A percentile compares a stretch with the other conserved stretches of the same genome.
These are phyloP conservation scores for Nakazawaea siamensis DNA, from an alignment of 805 yeast genomes.

Conservation along the genomic window DNA sequence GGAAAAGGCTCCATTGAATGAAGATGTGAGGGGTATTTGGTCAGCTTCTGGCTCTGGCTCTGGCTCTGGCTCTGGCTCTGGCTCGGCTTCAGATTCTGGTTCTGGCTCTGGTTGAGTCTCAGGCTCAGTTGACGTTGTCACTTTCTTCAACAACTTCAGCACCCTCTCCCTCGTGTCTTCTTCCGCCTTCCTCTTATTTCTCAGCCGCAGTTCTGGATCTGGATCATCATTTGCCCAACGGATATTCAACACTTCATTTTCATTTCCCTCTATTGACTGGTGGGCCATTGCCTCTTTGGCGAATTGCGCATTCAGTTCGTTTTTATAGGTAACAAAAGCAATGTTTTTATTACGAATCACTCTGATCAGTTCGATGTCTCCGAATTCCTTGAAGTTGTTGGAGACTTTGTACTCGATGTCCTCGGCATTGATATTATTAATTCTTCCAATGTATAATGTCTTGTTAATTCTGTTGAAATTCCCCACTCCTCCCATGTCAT, in stretches of 20 bases:
- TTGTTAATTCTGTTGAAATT: conserved; percentile 60
- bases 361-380: conserved; percentile 60
- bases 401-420: conserved; percentile 31
- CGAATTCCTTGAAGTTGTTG: conserved; percentile 63
- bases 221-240: conserved; percentile 93
- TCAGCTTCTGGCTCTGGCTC: no score
- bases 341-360: conserved; percentile 55
- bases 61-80: no score
- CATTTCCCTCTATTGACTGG: conserved; percentile 52
- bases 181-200: conserved; percentile 41
- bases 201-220: conserved; percentile 51
- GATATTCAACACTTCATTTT: conserved; percentile 57
- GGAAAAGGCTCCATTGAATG: no score
- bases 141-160: conserved; percentile 30
- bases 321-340: conserved; percentile 68
- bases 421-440: conserved; percentile 30
- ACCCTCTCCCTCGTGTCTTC: conserved; percentile 49
- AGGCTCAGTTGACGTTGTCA: no score
- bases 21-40: no score
- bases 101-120: no score
- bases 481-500: conserved; percentile 95
- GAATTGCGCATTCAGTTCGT: conserved; percentile 79
- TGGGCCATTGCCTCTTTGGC: conserved; percentile 92
- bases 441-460: conserved; percentile 68
- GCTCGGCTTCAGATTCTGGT: no score